These are phyloP conservation scores for Pseudogymnoascus sp. DNA, from an alignment of 2,329 filamentous ascomycete species.

Conservation along the genomic window DNA sequence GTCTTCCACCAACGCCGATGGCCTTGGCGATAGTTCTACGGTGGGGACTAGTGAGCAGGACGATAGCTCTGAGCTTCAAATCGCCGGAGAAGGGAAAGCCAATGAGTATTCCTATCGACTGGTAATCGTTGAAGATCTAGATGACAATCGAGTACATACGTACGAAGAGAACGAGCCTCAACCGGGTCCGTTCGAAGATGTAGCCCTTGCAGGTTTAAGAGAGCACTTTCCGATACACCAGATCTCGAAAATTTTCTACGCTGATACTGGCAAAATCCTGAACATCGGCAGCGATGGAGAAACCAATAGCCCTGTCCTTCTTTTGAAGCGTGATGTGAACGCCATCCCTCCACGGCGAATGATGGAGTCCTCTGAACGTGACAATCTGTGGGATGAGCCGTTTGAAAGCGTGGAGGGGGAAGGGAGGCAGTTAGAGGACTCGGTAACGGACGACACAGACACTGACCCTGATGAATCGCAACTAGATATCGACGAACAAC, in stretches of 20 bases:
- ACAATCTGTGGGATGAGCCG: constrained; percentile 19
- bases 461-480: constrained; percentile 27
- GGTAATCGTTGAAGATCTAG: constrained; percentile 61
- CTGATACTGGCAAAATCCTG: constrained; percentile 67
- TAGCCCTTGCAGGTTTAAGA: constrained; percentile 55
- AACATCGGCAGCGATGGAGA: constrained; percentile 63
- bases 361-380: constrained; percentile 43
- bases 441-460: constrained; percentile 11
- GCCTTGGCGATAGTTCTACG: constrained; percentile 24
- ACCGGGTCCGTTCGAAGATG: constrained; percentile 49
- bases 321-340: constrained; percentile 61
- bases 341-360: constrained; percentile 60
- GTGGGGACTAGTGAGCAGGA: neutral
- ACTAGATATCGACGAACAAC: constrained; percentile 26
- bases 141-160: constrained; percentile 62
- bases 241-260: constrained; percentile 71
- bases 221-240: constrained; percentile 64
- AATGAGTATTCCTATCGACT: constrained; percentile 64
- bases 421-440: constrained; percentile 18
- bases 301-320: constrained; percentile 58
- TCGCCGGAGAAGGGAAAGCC: constrained; percentile 20
- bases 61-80: constrained; percentile 7
- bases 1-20: constrained; percentile 10
- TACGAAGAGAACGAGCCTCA: constrained; percentile 53
- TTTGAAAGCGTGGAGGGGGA: constrained; percentile 18